Conservation (phyloP, 495 filamentous ascomycete genomes). For the Xylaria venustula region DNA sequence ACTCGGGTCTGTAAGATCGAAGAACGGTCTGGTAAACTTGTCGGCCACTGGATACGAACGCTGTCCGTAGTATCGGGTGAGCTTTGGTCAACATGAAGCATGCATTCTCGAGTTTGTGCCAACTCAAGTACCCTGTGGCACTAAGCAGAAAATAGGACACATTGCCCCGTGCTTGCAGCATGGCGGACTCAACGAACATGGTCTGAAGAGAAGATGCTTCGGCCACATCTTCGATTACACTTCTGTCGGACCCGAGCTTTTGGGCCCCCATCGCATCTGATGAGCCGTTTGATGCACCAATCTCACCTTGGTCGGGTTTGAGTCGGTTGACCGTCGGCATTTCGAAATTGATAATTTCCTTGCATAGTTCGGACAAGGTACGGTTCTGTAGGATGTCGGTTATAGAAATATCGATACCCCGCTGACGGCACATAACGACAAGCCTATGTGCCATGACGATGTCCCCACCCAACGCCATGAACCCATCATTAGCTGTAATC, state of each 20-base stretch:
- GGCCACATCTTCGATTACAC: constrained; percentile 39
- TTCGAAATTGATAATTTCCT: constrained; percentile 22
- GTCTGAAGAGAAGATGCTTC: constrained; percentile 45
- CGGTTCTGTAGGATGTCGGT: constrained; percentile 36
- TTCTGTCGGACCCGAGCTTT: constrained; percentile 33
- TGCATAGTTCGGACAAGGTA: constrained; percentile 41
- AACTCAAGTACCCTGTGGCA: constrained; percentile 38
- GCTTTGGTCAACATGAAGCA: constrained; percentile 38
- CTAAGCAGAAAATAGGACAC: constrained; percentile 46
- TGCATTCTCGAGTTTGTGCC: constrained; percentile 42
- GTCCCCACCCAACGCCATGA: constrained; percentile 45
- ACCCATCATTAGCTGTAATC: constrained; percentile 42
- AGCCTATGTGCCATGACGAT: constrained; percentile 40
- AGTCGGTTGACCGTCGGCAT: constrained; percentile 17
- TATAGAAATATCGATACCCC: constrained; percentile 36
- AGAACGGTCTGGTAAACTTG: constrained; percentile 46
- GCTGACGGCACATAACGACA: constrained; percentile 37
- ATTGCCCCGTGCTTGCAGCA: constrained; percentile 39
- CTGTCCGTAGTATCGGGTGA: constrained; percentile 46
- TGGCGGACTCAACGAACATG: constrained; percentile 45
- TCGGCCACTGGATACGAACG: constrained; percentile 40
- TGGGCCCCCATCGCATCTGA: constrained; percentile 31
- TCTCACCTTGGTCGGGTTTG: constrained; percentile 22
- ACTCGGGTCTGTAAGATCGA: constrained; percentile 37
- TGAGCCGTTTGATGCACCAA: not conserved